Evolutionary conservation across 148 eudicot genomes (phyloP), one percentile per base, ranked within the genome.

Genomic region (Nyssa sinensis): DNA sequence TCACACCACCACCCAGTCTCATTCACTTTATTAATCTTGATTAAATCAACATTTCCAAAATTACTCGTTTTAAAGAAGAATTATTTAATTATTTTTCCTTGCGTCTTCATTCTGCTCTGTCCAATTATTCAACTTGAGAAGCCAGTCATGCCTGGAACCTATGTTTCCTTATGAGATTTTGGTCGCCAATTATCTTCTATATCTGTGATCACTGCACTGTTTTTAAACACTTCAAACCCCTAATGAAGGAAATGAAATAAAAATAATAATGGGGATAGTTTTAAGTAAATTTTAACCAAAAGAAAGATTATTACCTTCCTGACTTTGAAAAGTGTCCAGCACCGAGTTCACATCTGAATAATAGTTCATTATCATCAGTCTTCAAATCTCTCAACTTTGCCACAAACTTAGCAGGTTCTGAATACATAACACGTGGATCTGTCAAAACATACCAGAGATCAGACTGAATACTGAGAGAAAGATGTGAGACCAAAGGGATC

Each of bases 381-480:
- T 90, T 93, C 76, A 82, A 47, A 29, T 91, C 96, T 80, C 98
- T 87, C 80, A 93, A 79, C 73, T 93, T 93, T 67, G 98, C 96
- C 24, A 93, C 90, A 73, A 86, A 93, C 71, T 93, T 93, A 8
- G 96, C 96, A 49, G 98, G 93, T 78, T 93, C 98, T 27, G 92
- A 93, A 75, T 93, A 93, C 86, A 87, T 44, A 49, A 91, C 96
- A 63, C 92, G 92, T 29, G 93, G 86, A 82, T 91, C 98, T 93
- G 89, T 58, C 39, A 68, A 23, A 82, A 58, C 39, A 61, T 63
- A 65, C 66, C 32, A 7, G 25, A 75, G 31, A 6, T 71, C 21
- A 44, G 19, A 71, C 66, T 12, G 32, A 34, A 75, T 11, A 35
- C 47, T 49, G 53, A 29, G 16, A 25, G 64, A 33, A 64, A 60